These are phyloP conservation scores for Oligophagozyma castellii DNA, from an alignment of 1,139 yeast genomes.

Conservation along the genomic window DNA sequence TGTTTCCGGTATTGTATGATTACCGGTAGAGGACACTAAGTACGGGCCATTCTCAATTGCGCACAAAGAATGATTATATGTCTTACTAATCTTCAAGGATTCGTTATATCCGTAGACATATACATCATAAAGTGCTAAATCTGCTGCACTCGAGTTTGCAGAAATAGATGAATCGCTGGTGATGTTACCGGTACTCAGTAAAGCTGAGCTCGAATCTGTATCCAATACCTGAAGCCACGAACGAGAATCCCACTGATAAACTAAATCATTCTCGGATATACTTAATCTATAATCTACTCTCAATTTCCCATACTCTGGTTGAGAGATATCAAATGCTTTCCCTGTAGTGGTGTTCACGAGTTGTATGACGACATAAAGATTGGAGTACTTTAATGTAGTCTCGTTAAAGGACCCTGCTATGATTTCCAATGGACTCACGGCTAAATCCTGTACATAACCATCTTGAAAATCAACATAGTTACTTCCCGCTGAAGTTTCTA, in stretches of 20 bases:
- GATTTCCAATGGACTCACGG: constrained; percentile 28
- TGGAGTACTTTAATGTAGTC: constrained; percentile 13
- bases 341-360: constrained; percentile 23
- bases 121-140: constrained; percentile 28
- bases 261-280: constrained; percentile 49
- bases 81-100: constrained; percentile 26
- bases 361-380: constrained; percentile 32
- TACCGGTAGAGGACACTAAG: constrained; percentile 25
- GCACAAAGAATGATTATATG: constrained; percentile 53
- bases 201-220: constrained; percentile 57
- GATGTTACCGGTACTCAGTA: constrained; percentile 53
- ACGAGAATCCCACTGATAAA: constrained; percentile 56
- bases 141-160: constrained; percentile 15
- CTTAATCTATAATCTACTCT: constrained; percentile 58
- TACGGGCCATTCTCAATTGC: constrained; percentile 39
- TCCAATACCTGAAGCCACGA: constrained; percentile 54
- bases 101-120: constrained; percentile 34
- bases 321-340: constrained; percentile 28
- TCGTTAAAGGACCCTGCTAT: constrained; percentile 4
- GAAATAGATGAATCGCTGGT: constrained; percentile 21
- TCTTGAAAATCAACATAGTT: constrained; percentile 24
- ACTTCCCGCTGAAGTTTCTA: constrained; percentile 3
- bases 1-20: constrained; percentile 3
- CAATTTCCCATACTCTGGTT: neutral
- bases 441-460: constrained; percentile 47